Evolutionary conservation across 495 filamentous ascomycete genomes (phyloP).

Genomic region (Penicillium cinerascens): DNA sequence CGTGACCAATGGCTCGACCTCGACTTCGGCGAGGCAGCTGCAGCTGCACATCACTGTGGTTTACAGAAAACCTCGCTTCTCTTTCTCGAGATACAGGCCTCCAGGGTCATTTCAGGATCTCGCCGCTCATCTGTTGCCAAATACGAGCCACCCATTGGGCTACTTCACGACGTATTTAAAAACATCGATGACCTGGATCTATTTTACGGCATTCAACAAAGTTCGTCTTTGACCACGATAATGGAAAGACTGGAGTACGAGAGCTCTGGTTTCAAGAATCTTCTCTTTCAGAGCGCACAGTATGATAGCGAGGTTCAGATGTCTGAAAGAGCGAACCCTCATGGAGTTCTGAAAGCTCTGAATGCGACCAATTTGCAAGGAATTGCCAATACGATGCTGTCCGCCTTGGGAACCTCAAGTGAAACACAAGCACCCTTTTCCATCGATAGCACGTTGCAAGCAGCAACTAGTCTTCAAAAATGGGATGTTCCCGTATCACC

Average conservation of each 20-base stretch:
- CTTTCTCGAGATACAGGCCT: constrained; percentile 70
- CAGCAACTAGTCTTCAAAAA: constrained; percentile 83
- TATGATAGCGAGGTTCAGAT: constrained; percentile 76
- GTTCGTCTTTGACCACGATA: constrained; percentile 68
- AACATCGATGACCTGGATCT: constrained; percentile 93
- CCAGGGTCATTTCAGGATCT: constrained; percentile 51
- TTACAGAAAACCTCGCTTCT: constrained; percentile 85
- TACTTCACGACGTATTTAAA: constrained; percentile 77
- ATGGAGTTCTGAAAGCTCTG: constrained; percentile 41
- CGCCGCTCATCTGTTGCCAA: constrained; percentile 64
- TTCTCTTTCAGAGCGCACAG: constrained; percentile 88
- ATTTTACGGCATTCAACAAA: constrained; percentile 89
- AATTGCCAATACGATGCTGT: constrained; percentile 45
- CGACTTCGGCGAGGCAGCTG: constrained; percentile 66
- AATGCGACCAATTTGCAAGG: constrained; percentile 47
- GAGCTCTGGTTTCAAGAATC: constrained; percentile 77
- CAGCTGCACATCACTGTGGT: constrained; percentile 73
- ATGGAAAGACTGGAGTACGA: constrained; percentile 88
- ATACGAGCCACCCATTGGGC: constrained; percentile 56
- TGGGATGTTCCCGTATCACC: constrained; percentile 84
- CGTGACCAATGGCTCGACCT: constrained; percentile 83
- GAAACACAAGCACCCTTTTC: constrained; percentile 35
- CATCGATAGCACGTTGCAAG: constrained; percentile 67
- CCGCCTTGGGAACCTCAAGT: constrained; percentile 22
- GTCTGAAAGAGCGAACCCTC: constrained; percentile 46